A percentile compares a stretch with the other conserved stretches of the same genome.
phyloP scores from a whole-genome alignment of 116 monocot species.

The Iris pallida region DNA sequence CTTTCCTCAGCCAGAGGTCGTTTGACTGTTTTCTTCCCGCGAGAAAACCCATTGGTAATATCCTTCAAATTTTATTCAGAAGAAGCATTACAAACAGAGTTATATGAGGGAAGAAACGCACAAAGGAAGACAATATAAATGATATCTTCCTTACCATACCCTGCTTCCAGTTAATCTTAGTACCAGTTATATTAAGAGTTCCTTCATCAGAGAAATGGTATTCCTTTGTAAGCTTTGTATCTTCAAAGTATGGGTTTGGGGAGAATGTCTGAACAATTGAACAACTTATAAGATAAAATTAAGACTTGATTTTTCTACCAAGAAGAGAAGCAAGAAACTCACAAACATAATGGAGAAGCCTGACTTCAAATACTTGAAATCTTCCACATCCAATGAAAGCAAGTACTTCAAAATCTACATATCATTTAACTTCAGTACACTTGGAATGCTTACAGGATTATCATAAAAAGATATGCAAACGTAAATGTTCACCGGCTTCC shows the following conservation, averaged over 20 bases:
- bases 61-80: constrained; percentile 20
- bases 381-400: constrained; percentile 55
- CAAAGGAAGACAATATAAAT: neutral
- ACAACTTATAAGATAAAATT: neutral
- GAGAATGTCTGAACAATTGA: constrained; percentile 11
- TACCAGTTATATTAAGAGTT: constrained; percentile 12
- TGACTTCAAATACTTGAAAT: constrained; percentile 64
- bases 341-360: constrained; percentile 76
- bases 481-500: neutral
- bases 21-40: constrained; percentile 44
- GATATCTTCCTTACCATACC: constrained; percentile 12
- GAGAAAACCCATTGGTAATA: constrained; percentile 38
- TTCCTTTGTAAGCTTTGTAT: constrained; percentile 11
- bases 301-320: neutral
- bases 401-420: constrained; percentile 44
- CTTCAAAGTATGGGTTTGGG: constrained; percentile 18
- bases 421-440: neutral
- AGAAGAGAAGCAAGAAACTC: constrained; percentile 19
- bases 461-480: neutral
- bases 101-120: neutral
- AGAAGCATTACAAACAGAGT: neutral
- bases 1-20: constrained; percentile 47
- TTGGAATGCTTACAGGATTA: neutral
- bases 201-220: constrained; percentile 11
- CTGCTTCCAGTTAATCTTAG: constrained; percentile 22